Evolutionary conservation across 176 grass and related monocot species (phyloP), one percentile per base, ranked within the genome.

Genomic region (Eleusine indica): DNA sequence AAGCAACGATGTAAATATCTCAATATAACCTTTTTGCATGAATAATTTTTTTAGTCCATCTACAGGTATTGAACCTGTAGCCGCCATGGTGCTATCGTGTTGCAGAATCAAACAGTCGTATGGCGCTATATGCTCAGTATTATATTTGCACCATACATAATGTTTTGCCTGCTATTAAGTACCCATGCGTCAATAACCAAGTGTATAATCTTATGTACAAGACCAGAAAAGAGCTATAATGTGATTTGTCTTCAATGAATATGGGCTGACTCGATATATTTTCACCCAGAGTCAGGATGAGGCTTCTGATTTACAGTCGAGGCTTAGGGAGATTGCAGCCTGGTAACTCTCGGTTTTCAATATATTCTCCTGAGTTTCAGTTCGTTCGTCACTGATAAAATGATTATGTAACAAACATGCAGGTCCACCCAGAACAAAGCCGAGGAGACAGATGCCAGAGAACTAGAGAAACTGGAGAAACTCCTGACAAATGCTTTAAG

Each of bases 391-490:
- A 44, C 6, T 25, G 8, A 22, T 49, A 67, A 46, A 53, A 30
- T 71, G 67, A 70, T 43, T 48, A 76, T 80, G 14, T 28, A 70
- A 29, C 52, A 32, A 80, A 78, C 74, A 43, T 84, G 84, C 77
- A 93, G 91, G 85, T 78, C 88, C 62, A 16, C 22, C 28, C 48
- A 54, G 35, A 85, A 74, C 25, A 74, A 19, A 66, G 61, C 73
- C 40, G 71, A 90, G 29, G 39, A 93, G 52, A 80, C 84, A 6
- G 78, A 88, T 58, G 78, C 18, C 39, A 75, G 57, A 40, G 68
- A 77, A 4, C 74, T 93, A 70, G 88, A 61, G 35, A 71, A 82
- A 58, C 51, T 93, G 67, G 88, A 93, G 82, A 79, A 83, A 71
- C 64, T 85, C 57, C 72, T 93, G 60, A 60, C 69, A 40, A 52